A percentile compares a stretch with the other conserved stretches of the same genome.
phyloP scores from a whole-genome alignment of 2,329 filamentous ascomycete genomes.

The Fusarium incarnatum region DNA sequence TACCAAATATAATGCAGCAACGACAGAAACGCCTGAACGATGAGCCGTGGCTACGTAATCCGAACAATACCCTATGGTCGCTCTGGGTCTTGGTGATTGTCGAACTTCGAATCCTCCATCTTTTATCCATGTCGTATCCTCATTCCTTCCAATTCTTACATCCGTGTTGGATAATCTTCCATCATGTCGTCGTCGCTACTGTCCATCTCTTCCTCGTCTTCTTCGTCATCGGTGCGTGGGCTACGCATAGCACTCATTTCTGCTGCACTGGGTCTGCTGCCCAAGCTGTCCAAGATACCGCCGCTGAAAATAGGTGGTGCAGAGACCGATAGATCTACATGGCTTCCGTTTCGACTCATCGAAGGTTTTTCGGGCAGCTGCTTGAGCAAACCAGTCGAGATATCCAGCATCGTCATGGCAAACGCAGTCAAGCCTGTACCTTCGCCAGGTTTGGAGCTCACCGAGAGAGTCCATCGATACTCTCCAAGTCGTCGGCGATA shows the following conservation, averaged over 20 bases:
- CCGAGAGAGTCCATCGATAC: constrained; percentile 93
- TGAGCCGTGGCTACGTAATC: constrained; percentile 39
- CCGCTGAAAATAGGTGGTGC: constrained; percentile 50
- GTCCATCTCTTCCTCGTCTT: constrained; percentile 54
- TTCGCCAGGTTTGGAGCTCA: constrained; percentile 79
- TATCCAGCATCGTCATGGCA: constrained; percentile 82
- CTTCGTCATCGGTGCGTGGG: constrained; percentile 60
- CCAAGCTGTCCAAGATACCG: constrained; percentile 56
- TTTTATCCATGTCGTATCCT: not conserved
- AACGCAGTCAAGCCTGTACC: constrained; percentile 71
- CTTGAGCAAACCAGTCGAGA: constrained; percentile 75
- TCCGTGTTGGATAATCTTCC: constrained; percentile 57
- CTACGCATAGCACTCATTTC: constrained; percentile 65
- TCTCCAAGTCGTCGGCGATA: constrained; percentile 87
- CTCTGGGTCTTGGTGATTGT: not conserved
- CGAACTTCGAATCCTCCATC: not conserved
- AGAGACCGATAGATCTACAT: constrained; percentile 58
- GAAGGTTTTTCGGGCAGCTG: constrained; percentile 77
- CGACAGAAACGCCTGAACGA: constrained; percentile 47
- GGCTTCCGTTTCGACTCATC: constrained; percentile 67
- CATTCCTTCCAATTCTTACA: constrained; percentile 11
- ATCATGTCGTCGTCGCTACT: constrained; percentile 67
- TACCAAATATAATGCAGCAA: constrained; percentile 43
- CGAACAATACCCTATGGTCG: constrained; percentile 12
- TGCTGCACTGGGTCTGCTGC: constrained; percentile 57